Evolutionary conservation across 768 basidiomycete genomes (phyloP), one percentile per base, ranked within the genome.

Genomic region (Boletus barrowsii): DNA sequence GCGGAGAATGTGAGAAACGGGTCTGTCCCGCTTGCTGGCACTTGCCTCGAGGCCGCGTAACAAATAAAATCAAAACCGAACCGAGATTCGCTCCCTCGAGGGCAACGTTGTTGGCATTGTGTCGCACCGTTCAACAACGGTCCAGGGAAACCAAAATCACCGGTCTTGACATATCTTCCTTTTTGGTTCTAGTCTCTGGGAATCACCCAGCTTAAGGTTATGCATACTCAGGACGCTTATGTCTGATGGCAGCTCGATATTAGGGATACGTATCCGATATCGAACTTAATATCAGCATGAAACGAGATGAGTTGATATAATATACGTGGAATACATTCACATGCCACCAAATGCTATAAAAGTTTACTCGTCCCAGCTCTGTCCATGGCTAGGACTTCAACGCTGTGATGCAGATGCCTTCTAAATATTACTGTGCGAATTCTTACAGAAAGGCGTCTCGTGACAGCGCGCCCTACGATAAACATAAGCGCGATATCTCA

Each of bases 361-460:
- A n/a, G 17, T 30, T 42, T 14, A 22, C 29, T 39, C 30, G 46
- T 24, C 30, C 22, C 36, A 3, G 29, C 49, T 57, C 42, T 39
- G 20, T 52, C 45, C 36, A 14, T 14, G 30, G n/a, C 57, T 22
- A 35, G 9, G 10, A 45, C 37, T 14, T 22, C 45, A 30, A 40
- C 32, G 42, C 32, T 46, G 40, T 30, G 22, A 42, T 48, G 54
- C 51, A 52, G 37, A 32, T 22, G 42, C 36, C 36, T 44, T 51
- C 55, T 51, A 62, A 51, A 53, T 55, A 54, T 29, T 58, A 44
- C 45, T 36, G 56, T 58, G 56, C 37, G 62, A 67, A 59, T n/a
- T 18, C 63, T 39, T 70, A 81, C 60, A 83, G 57, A 63, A 81
- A 84, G 9, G 83, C 83, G 22, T 84, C 82, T 62, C 77, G 76